These are phyloP conservation scores for Litchi chinensis DNA, from an alignment of 345 rosid genomes.

Conservation along the genomic window DNA sequence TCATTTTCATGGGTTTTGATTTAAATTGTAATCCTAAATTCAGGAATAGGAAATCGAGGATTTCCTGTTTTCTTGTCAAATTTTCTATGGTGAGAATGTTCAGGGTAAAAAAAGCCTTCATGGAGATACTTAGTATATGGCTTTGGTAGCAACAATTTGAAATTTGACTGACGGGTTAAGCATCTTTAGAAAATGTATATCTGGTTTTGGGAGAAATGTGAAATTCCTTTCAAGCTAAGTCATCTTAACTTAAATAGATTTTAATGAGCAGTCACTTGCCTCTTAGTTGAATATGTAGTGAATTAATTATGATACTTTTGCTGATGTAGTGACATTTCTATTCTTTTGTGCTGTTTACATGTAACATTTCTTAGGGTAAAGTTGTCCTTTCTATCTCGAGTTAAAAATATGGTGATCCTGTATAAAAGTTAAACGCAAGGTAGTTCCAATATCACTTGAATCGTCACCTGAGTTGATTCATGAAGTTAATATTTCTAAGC, in stretches of 20 bases:
- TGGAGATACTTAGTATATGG: slow-evolving; percentile 2
- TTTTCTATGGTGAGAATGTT: background rate
- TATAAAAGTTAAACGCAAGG: background rate
- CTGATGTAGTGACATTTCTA: background rate
- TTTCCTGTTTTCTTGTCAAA: background rate
- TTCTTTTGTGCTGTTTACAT: background rate
- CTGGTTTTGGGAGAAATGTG: background rate
- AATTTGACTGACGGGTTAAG: background rate
- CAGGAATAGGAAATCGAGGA: background rate
- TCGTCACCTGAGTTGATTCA: background rate
- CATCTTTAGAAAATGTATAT: background rate
- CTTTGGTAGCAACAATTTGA: background rate
- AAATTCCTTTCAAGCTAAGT: background rate
- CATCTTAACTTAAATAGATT: background rate
- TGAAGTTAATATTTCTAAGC: background rate
- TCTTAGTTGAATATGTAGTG: background rate
- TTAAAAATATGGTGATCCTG: background rate
- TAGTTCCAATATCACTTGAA: background rate
- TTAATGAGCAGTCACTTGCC: background rate
- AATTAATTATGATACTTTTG: background rate
- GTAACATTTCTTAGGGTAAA: background rate
- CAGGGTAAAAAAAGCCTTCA: background rate
- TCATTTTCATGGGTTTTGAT: background rate
- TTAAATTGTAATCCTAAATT: background rate
- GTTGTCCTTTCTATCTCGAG: background rate